These are phyloP conservation scores for Sphaerulina musiva DNA, from an alignment of 2,329 filamentous ascomycete genomes.

Conservation along the genomic window DNA sequence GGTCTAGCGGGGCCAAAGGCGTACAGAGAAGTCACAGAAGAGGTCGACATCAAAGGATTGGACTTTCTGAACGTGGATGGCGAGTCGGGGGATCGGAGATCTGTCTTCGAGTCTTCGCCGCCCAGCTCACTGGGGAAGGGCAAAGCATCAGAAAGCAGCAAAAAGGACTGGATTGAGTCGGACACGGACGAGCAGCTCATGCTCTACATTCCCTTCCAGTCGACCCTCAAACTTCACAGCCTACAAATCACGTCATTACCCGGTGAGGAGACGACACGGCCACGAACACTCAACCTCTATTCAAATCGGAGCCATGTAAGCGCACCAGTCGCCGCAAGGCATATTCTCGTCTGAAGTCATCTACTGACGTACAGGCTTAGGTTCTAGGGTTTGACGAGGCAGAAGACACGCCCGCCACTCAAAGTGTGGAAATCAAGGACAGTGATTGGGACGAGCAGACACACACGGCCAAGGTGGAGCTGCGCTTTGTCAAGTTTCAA, in stretches of 20 bases:
- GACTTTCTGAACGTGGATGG: constrained; percentile 85
- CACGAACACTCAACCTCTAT: constrained; percentile 76
- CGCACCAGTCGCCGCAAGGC: too few species aligned
- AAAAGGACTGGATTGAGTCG: constrained; percentile 82
- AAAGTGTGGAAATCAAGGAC: constrained; percentile 66
- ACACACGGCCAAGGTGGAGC: constrained; percentile 47
- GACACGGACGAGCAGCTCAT: constrained; percentile 96
- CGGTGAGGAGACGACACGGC: constrained; percentile 71
- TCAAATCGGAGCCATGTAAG: constrained; percentile 71
- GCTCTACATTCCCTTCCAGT: constrained; percentile 84
- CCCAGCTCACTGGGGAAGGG: constrained; percentile 58
- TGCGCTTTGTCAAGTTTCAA: constrained; percentile 97
- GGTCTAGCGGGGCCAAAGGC: constrained; percentile 69
- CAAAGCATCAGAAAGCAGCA: constrained; percentile 48
- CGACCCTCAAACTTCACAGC: constrained; percentile 82
- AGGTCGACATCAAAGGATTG: constrained; percentile 70
- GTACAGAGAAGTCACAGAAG: constrained; percentile 75
- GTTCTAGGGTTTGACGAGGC: constrained; percentile 90
- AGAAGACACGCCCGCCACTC: constrained; percentile 74
- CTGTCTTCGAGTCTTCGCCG: constrained; percentile 61
- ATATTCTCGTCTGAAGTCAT: too few species aligned
- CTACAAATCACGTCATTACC: constrained; percentile 77
- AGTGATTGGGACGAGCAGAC: constrained; percentile 64
- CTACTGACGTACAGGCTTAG: too few species aligned
- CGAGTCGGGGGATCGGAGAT: constrained; percentile 64